These are phyloP conservation scores for Yamadazyma buinensis DNA, from an alignment of 1,139 yeast species.

Conservation along the genomic window DNA sequence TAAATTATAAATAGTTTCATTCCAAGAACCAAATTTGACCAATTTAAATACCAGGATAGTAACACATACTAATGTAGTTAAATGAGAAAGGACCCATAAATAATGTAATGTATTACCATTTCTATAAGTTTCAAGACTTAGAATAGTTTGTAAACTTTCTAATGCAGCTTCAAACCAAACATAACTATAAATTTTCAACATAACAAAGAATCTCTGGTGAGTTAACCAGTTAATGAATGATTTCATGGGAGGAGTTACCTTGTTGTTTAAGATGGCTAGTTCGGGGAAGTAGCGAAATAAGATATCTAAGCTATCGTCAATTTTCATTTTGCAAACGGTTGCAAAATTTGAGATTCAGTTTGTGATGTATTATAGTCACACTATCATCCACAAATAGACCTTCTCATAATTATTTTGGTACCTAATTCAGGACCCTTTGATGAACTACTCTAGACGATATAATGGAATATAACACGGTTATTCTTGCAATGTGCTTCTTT, in stretches of 20 bases:
- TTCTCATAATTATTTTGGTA: too few species aligned
- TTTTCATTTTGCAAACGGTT: too few species aligned
- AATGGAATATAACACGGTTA: too few species aligned
- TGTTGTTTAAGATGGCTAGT: not conserved
- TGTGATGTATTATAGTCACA: too few species aligned
- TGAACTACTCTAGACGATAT: too few species aligned
- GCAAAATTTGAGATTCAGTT: too few species aligned
- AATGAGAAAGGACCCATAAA: conserved; percentile 3
- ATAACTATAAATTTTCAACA: not conserved
- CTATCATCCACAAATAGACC: too few species aligned
- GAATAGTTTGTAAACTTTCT: not conserved
- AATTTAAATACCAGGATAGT: not conserved
- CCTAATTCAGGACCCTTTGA: too few species aligned
- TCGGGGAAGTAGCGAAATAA: conserved; percentile 5
- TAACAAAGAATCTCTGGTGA: not conserved
- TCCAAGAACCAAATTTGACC: not conserved
- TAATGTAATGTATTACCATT: not conserved
- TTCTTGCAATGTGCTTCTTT: too few species aligned
- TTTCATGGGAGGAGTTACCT: not conserved
- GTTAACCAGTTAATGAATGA: not conserved
- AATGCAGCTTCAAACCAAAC: not conserved
- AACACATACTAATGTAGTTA: conserved; percentile 1
- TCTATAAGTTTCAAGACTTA: not conserved
- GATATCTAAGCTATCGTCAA: not conserved
- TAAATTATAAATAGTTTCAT: not conserved